Evolutionary conservation across 2,329 filamentous ascomycete species (phyloP).

Genomic region (Botrytis pseudocinerea): DNA sequence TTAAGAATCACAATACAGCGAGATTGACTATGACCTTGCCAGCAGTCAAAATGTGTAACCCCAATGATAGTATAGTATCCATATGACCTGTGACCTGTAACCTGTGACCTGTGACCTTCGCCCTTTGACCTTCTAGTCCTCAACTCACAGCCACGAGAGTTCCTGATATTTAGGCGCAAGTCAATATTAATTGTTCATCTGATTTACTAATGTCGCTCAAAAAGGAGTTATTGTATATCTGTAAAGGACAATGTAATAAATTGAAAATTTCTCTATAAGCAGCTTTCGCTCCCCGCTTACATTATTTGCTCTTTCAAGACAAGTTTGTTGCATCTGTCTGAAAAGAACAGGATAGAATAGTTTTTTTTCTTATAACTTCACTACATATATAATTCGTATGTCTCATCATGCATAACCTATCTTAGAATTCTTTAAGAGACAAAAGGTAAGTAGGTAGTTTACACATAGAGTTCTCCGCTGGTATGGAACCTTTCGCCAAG

Average conservation of each 20-base stretch:
- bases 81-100: background rate
- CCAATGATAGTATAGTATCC: background rate
- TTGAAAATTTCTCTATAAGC: background rate
- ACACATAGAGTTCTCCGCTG: background rate
- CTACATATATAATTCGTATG: background rate
- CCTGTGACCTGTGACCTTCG: too few relatives aligned
- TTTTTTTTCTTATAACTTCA: background rate
- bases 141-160: background rate
- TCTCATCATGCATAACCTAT: background rate
- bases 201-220: background rate
- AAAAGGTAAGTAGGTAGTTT: background rate
- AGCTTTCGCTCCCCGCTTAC: background rate
- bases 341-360: background rate
- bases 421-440: background rate
- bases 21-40: background rate
- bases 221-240: background rate
- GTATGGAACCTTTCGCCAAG: background rate
- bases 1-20: background rate
- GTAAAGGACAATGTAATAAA: background rate
- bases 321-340: background rate
- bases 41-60: background rate
- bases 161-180: background rate
- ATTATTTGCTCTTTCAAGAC: background rate
- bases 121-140: background rate
- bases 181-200: background rate